Conservation (phyloP, 1,284 basidiomycete species). For the Jaminaea rosea region DNA sequence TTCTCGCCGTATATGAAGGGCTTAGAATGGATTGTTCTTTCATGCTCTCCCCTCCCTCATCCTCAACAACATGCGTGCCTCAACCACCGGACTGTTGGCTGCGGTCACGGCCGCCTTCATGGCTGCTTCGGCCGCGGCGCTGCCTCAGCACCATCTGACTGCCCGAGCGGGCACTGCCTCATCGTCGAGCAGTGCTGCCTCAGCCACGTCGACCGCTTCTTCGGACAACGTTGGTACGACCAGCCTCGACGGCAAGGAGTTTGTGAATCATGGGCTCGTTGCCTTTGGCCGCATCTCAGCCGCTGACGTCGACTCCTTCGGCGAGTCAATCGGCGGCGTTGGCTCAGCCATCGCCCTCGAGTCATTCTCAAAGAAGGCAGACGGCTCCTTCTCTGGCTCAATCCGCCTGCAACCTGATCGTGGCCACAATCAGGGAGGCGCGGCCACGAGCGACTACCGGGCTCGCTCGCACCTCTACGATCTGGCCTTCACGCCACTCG, state of each 20-base stretch:
- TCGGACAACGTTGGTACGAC: too few relatives aligned
- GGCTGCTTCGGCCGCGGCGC: too few relatives aligned
- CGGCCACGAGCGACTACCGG: constrained; percentile 57
- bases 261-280: constrained; percentile 46
- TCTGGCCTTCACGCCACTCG: constrained; percentile 52
- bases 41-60: too few relatives aligned
- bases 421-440: constrained; percentile 48
- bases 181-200: background rate
- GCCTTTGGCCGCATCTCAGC: constrained; percentile 44
- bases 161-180: background rate
- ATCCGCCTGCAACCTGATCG: constrained; percentile 55
- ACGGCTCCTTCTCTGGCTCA: constrained; percentile 49
- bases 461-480: constrained; percentile 56
- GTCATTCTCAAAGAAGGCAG: constrained; percentile 11
- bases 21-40: too few relatives aligned
- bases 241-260: constrained; percentile 8
- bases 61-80: too few relatives aligned
- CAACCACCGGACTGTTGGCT: too few relatives aligned
- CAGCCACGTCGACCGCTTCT: too few relatives aligned
- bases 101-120: too few relatives aligned
- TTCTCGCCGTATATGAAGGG: too few relatives aligned
- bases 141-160: too few relatives aligned
- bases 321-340: constrained; percentile 46
- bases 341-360: constrained; percentile 27
- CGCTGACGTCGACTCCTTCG: constrained; percentile 33